Evolutionary conservation across 1,139 yeast genomes (phyloP).

Genomic region (Kodamaea suecica): DNA sequence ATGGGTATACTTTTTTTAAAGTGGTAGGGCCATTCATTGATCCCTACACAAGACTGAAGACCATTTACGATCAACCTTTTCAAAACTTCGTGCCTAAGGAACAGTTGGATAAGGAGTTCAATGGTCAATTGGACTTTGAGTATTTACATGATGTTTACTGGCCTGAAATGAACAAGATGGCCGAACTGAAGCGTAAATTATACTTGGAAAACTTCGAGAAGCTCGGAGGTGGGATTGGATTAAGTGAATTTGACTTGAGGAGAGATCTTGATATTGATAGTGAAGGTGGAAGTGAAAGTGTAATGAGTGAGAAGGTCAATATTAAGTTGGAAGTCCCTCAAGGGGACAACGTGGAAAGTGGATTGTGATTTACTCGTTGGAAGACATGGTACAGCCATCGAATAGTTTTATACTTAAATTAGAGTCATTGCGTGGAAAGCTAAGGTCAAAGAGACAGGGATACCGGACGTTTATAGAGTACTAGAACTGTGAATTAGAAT

Average conservation of each 20-base stretch:
- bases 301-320: neutral
- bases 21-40: constrained; percentile 49
- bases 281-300: neutral
- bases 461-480: too few species aligned
- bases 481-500: too few species aligned
- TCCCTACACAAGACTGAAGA: constrained; percentile 48
- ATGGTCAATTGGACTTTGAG: constrained; percentile 42
- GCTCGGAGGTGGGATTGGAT: constrained; percentile 41
- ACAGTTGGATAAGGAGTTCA: constrained; percentile 47
- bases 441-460: too few species aligned
- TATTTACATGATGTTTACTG: constrained; percentile 44
- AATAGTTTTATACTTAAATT: too few species aligned
- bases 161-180: constrained; percentile 41
- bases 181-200: constrained; percentile 33
- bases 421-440: too few species aligned
- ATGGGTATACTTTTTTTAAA: constrained; percentile 47
- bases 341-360: too few species aligned
- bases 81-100: constrained; percentile 43
- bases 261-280: neutral
- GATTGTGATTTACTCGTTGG: too few species aligned
- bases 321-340: too few species aligned
- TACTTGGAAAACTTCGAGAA: constrained; percentile 38
- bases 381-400: too few species aligned
- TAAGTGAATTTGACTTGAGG: constrained; percentile 45
- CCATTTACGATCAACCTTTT: constrained; percentile 48